A percentile compares a stretch with the other conserved stretches of the same genome.
Conservation (phyloP, 2,329 filamentous ascomycete species). For the Aspergillus candidus region DNA sequence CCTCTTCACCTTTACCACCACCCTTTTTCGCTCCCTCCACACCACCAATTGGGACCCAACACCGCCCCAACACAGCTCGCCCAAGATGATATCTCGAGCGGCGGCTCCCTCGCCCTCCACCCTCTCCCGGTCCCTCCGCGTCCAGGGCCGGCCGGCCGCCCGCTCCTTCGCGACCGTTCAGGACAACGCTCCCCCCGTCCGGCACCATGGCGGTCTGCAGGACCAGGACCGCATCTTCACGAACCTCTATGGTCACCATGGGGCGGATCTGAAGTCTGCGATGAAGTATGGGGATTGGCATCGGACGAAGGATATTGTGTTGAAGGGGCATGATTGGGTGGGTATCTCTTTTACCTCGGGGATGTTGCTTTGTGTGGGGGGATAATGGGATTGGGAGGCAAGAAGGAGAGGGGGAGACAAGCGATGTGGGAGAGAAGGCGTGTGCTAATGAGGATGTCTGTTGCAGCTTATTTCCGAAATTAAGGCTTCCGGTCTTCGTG, state of each 20-base stretch:
- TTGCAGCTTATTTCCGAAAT: slow-evolving; percentile 84
- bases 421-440: not conserved
- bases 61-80: slow-evolving; percentile 22
- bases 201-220: slow-evolving; percentile 75
- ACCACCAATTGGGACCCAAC: slow-evolving; percentile 25
- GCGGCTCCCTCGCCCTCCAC: slow-evolving; percentile 39
- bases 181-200: slow-evolving; percentile 55
- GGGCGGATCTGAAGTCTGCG: slow-evolving; percentile 82
- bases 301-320: slow-evolving; percentile 96
- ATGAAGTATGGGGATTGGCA: slow-evolving; percentile 99
- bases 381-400: too few species aligned
- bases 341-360: slow-evolving; percentile 15
- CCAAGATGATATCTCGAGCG: slow-evolving; percentile 40
- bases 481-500: slow-evolving; percentile 91
- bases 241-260: slow-evolving; percentile 93
- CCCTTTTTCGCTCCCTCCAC: slow-evolving; percentile 17
- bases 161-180: slow-evolving; percentile 77
- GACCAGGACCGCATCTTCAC: slow-evolving; percentile 99
- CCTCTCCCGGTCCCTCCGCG: slow-evolving; percentile 38
- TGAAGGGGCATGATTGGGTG: slow-evolving; percentile 95
- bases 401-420: too few species aligned
- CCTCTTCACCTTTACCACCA: slow-evolving; percentile 17
- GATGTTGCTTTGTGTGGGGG: not conserved
- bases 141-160: slow-evolving; percentile 30
- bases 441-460: slow-evolving; percentile 19